Percentiles rank a stretch among this genome's conserved stretches.
phyloP scores from a whole-genome alignment of 805 yeast genomes.

The Saccharomycopsis fermentans region DNA sequence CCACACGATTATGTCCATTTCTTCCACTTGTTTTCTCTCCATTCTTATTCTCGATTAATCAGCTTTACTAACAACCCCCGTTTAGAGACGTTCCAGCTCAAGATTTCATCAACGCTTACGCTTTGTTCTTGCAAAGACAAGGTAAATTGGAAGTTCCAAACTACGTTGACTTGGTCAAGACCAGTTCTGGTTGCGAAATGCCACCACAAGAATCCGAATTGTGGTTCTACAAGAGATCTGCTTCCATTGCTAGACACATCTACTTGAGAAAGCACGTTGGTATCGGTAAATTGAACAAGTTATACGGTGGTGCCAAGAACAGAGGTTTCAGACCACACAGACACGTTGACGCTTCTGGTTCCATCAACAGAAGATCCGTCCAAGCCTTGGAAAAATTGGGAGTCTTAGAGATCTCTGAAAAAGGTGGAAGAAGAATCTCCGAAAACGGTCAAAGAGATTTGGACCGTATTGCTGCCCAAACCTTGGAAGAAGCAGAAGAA shows the following conservation, averaged over 20 bases:
- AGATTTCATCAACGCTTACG: constrained; percentile 98
- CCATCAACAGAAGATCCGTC: constrained; percentile 96
- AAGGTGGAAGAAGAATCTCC: constrained; percentile 99
- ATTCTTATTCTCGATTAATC: too few relatives aligned
- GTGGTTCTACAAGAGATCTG: constrained; percentile 99
- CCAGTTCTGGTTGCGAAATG: constrained; percentile 96
- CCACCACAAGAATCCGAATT: constrained; percentile 99
- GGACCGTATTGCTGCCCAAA: constrained; percentile 99
- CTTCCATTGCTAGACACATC: constrained; percentile 99
- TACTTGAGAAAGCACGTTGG: constrained; percentile 99
- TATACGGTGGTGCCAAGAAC: constrained; percentile 98
- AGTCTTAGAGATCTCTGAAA: constrained; percentile 89
- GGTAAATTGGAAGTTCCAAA: constrained; percentile 99
- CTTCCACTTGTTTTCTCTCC: too few relatives aligned
- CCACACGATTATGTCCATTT: too few relatives aligned
- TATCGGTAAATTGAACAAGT: constrained; percentile 97
- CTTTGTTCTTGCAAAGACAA: constrained; percentile 99
- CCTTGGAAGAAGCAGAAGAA: constrained; percentile 83
- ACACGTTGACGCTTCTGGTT: constrained; percentile 99
- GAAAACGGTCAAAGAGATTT: constrained; percentile 99
- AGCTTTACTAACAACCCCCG: constrained; percentile 28
- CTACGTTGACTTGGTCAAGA: constrained; percentile 99
- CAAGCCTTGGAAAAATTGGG: constrained; percentile 98
- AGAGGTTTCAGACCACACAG: constrained; percentile 98
- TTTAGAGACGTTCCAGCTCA: constrained; percentile 99